phyloP scores from a whole-genome alignment of 169 alveolate species.

The Eimeria necatrix region DNA sequence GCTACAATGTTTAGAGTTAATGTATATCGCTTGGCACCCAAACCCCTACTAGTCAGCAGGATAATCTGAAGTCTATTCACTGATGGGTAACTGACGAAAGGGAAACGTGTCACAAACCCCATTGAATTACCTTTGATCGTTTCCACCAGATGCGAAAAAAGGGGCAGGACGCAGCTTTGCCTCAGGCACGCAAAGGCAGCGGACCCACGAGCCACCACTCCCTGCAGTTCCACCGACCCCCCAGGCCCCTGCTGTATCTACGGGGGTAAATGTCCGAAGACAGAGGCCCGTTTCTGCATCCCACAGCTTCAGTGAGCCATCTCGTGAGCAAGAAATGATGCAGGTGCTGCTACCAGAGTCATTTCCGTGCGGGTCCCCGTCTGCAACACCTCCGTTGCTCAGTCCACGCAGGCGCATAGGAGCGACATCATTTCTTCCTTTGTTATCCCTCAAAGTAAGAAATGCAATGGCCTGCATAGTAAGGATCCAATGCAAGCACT shows the following conservation, averaged over 20 bases:
- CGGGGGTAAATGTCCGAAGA: slow-evolving; percentile 39
- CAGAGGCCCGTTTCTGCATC: slow-evolving; percentile 56
- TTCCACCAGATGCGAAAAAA: slow-evolving; percentile 66
- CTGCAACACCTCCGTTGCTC: slow-evolving; percentile 5
- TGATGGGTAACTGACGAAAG: too few species aligned
- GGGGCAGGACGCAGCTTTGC: slow-evolving; percentile 40
- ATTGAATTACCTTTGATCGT: slow-evolving; percentile 55
- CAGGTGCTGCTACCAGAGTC: not conserved
- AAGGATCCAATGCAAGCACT: not conserved
- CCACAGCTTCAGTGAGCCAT: slow-evolving; percentile 70
- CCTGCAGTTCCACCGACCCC: not conserved
- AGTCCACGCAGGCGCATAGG: not conserved
- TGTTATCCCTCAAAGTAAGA: not conserved
- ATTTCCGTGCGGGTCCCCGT: too few species aligned
- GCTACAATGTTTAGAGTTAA: too few species aligned
- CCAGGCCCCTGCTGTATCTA: slow-evolving; percentile 1
- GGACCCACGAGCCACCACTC: slow-evolving; percentile 61
- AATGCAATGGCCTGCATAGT: slow-evolving; percentile 29
- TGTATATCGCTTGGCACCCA: too few species aligned
- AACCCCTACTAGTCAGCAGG: too few species aligned
- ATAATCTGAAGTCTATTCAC: too few species aligned
- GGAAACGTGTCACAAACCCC: not conserved
- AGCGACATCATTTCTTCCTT: not conserved
- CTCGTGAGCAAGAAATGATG: slow-evolving; percentile 71
- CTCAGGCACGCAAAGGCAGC: slow-evolving; percentile 60